Evolutionary conservation across 345 rosid genomes (phyloP).

Genomic region (Moricandia moricandioides): DNA sequence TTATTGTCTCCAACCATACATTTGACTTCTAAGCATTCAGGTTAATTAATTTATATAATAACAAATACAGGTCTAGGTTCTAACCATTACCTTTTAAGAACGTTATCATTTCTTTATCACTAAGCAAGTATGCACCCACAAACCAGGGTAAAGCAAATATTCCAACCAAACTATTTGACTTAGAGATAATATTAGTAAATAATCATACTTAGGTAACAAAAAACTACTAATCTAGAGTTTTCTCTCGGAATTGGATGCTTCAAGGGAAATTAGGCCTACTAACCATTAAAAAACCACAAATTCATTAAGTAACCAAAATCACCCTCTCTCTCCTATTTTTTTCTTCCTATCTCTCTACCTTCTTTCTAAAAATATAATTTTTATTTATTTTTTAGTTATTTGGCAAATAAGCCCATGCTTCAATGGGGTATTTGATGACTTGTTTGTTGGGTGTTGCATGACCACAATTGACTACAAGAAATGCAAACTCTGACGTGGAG

Average conservation of each 20-base stretch:
- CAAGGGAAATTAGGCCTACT: neutral
- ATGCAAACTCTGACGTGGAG: neutral
- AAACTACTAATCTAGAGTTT: neutral
- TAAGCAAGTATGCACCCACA: neutral
- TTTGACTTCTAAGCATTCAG: neutral
- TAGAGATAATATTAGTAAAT: neutral
- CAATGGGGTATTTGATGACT: neutral
- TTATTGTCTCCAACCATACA: slow-evolving; percentile 17
- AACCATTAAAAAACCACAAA: too few relatives aligned
- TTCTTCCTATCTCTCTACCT: too few relatives aligned
- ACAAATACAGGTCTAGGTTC: neutral
- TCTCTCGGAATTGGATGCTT: neutral
- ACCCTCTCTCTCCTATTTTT: too few relatives aligned
- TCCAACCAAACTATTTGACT: slow-evolving; percentile 21
- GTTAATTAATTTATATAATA: neutral
- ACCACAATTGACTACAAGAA: neutral
- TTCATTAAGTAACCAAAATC: too few relatives aligned
- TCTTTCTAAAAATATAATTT: too few relatives aligned
- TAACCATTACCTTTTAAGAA: neutral
- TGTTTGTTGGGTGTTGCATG: slow-evolving; percentile 19
- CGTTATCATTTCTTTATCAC: neutral
- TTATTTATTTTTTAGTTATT: too few relatives aligned
- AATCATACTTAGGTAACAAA: slow-evolving; percentile 11
- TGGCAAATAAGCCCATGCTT: too few relatives aligned
- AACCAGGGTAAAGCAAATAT: neutral